Conservation (phyloP, 1,284 basidiomycete genomes). For the Mycosarcoma maydis region DNA sequence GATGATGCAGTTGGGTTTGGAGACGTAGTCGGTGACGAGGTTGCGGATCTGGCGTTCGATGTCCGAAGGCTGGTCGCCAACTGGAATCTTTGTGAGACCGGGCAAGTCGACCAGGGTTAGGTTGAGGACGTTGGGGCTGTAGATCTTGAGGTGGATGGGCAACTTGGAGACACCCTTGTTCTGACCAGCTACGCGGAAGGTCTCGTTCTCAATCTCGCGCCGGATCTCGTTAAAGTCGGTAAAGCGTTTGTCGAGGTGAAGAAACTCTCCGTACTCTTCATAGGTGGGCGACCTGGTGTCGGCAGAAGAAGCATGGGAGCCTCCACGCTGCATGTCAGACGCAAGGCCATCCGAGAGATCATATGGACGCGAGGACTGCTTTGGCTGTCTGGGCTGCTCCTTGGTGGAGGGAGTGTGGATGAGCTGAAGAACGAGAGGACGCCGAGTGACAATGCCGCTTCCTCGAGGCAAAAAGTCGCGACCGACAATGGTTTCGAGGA, state of each 20-base stretch:
- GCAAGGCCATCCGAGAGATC: conserved; percentile 27
- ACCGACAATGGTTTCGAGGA: conserved; percentile 77
- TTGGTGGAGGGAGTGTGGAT: conserved; percentile 76
- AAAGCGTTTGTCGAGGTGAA: conserved; percentile 94
- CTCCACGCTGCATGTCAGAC: conserved; percentile 23
- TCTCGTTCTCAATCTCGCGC: conserved; percentile 97
- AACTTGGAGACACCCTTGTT: conserved; percentile 98
- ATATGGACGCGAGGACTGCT: conserved; percentile 30
- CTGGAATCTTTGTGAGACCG: conserved; percentile 82
- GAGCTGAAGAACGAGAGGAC: conserved; percentile 93
- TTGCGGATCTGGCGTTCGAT: conserved; percentile 96
- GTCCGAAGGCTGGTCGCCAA: conserved; percentile 78
- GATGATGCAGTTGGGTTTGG: conserved; percentile 96
- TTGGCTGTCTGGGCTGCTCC: conserved; percentile 28
- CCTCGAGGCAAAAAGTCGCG: conserved; percentile 91
- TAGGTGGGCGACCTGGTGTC: conserved; percentile 33
- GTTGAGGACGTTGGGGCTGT: conserved; percentile 92
- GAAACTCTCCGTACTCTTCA: conserved; percentile 93
- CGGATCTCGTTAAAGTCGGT: conserved; percentile 94
- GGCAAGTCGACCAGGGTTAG: conserved; percentile 95
- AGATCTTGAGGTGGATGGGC: conserved; percentile 92
- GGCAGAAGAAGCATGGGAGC: conserved; percentile 16
- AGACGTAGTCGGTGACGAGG: conserved; percentile 91
- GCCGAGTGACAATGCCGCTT: conserved; percentile 91
- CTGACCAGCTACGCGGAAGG: conserved; percentile 94